phyloP scores from a whole-genome alignment of 306 rosid species.

The Cicer chorassanicum region DNA sequence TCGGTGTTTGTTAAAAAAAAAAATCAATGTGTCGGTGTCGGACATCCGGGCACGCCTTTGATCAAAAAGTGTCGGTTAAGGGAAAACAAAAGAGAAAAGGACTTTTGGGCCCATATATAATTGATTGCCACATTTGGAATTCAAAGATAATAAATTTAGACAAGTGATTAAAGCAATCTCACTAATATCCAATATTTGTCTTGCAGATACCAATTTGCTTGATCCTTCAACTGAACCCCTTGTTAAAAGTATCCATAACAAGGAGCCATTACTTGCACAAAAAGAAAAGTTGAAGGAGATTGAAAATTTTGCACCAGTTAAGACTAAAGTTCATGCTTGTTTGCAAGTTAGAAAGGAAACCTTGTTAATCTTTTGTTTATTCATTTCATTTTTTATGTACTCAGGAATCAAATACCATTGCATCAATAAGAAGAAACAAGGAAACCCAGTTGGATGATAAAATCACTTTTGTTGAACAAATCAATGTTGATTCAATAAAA shows the following conservation, averaged over 20 bases:
- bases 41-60: too few relatives aligned
- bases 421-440: background rate
- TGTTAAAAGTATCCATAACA: slow-evolving; percentile 1
- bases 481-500: background rate
- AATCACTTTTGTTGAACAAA: slow-evolving; percentile 24
- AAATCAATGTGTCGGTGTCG: too few relatives aligned
- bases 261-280: background rate
- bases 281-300: slow-evolving; percentile 6
- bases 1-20: too few relatives aligned
- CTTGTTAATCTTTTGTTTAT: background rate
- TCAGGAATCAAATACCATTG: slow-evolving; percentile 19
- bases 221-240: slow-evolving; percentile 10
- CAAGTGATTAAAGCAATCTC: background rate
- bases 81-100: background rate
- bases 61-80: too few relatives aligned
- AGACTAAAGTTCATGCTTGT: background rate
- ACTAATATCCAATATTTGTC: slow-evolving; percentile 11
- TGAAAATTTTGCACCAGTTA: slow-evolving; percentile 12
- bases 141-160: background rate
- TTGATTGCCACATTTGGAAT: background rate
- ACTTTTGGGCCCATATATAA: background rate
- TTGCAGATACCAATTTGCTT: slow-evolving; percentile 30
- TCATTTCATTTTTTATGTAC: background rate
- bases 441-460: slow-evolving; percentile 2
- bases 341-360: background rate